These are phyloP conservation scores for Penicillium digitatum DNA, from an alignment of 2,329 filamentous ascomycete species.

Conservation along the genomic window DNA sequence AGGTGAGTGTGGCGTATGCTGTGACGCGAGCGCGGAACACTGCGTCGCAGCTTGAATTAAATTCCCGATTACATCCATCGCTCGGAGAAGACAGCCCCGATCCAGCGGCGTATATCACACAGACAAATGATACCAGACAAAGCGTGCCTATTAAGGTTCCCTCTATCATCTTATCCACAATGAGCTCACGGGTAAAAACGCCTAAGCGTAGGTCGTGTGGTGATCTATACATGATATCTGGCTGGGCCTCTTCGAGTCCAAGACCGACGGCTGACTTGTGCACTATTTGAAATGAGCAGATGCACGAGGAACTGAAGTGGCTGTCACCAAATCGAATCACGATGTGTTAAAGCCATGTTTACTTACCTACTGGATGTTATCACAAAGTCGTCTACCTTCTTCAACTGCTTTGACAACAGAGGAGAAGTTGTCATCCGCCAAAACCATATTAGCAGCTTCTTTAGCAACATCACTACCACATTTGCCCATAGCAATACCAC, in stretches of 20 bases:
- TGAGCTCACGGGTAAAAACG: conserved; percentile 41
- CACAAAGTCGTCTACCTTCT: conserved; percentile 78
- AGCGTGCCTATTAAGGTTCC: conserved; percentile 47
- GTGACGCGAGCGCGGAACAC: conserved; percentile 68
- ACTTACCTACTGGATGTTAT: conserved; percentile 71
- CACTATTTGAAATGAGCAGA: conserved; percentile 74
- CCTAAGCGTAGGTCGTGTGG: conserved; percentile 58
- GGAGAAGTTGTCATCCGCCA: conserved; percentile 80
- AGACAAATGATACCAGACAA: conserved; percentile 39
- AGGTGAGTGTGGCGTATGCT: conserved; percentile 69
- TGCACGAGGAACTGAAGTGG: conserved; percentile 63
- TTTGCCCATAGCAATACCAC: conserved; percentile 85
- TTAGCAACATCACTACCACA: conserved; percentile 82
- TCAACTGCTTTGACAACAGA: conserved; percentile 79
- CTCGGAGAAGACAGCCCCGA: conserved; percentile 49
- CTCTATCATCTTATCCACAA: conserved; percentile 43
- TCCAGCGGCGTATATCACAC: conserved; percentile 38
- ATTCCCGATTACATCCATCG: conserved; percentile 51
- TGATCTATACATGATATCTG: conserved; percentile 73
- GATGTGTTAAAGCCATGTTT: background rate
- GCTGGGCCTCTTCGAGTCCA: conserved; percentile 69
- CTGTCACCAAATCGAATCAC: conserved; percentile 29
- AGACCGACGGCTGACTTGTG: conserved; percentile 84
- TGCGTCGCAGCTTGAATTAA: conserved; percentile 47
- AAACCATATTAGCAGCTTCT: conserved; percentile 60